Evolutionary conservation across 176 grass and related monocot species (phyloP), one percentile per base, ranked within the genome.

Genomic region (Areca catechu): DNA sequence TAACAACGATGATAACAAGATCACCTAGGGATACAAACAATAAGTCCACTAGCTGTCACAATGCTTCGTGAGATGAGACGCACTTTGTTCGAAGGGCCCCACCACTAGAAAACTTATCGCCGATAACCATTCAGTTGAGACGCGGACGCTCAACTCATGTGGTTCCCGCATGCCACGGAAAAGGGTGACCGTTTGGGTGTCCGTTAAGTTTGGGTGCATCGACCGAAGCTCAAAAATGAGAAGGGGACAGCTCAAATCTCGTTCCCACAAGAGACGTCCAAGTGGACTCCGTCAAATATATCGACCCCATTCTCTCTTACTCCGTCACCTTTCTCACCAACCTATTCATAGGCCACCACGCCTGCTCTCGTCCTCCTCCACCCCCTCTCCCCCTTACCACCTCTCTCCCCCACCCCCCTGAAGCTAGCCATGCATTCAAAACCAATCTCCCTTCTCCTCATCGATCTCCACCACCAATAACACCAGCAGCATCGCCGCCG

Each of bases 311-410:
- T 18, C 14, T 23, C 24, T 54, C 47, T 22, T 57, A 3, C 18
- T 7, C 48, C 43, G 30, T 50, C 7, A 19, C 43, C 22, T 15
- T 4, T 15, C 43, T 16, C 20, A 15, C 61, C 61, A 24, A 5
- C 28, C 90, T 86, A 81, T 86, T 87, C 71, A 87, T 96, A 77
- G 77, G 2, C 19, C 49, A 50, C 70, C 50, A 57, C 80, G 54
- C 56, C 73, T 20, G 23, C 24, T 49, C 49, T 62, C 71, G 59
- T 81, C 65, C 63, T 81, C 65, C 63, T 72, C 55, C 51, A 34
- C 25, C 20, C 59, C 16, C 73, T 43, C 22, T 10, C 25, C 60
- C 28, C 52, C 12, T 58, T 9, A 43, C n/a, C 21, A 53, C 64
- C 19, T 74, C 66, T 68, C 66, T 66, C 66, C 68, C 66, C 56